phyloP scores from a whole-genome alignment of 208 protist genomes.

The Acanthamoeba lugdunensis region DNA sequence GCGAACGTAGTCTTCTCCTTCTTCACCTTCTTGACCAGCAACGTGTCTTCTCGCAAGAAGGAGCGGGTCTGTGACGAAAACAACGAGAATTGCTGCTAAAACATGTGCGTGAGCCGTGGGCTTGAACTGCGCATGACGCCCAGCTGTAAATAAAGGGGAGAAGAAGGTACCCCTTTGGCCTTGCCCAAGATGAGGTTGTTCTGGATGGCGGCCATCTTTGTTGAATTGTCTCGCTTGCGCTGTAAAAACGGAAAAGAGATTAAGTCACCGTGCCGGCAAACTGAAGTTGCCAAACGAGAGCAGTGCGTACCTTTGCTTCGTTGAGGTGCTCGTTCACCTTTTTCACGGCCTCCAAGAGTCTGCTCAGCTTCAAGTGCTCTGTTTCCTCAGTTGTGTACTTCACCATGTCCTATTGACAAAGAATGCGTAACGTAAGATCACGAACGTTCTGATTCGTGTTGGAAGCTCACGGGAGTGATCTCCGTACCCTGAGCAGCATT shows the following conservation, averaged over 20 bases:
- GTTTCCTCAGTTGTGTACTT: conserved; percentile 56
- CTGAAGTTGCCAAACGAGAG: not conserved
- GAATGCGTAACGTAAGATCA: not conserved
- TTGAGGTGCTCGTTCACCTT: conserved; percentile 64
- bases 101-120: not conserved
- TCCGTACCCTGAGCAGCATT: not conserved
- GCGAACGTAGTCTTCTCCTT: conserved; percentile 56
- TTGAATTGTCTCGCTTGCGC: conserved; percentile 36
- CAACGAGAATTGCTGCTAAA: conserved; percentile 29
- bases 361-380: conserved; percentile 54
- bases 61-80: conserved; percentile 36
- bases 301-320: conserved; percentile 32
- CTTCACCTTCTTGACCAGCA: conserved; percentile 64
- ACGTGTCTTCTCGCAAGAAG: conserved; percentile 27
- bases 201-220: conserved; percentile 46
- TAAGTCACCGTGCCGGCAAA: too few relatives aligned
- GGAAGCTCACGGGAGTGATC: not conserved
- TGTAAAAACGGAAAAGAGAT: too few relatives aligned
- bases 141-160: not conserved
- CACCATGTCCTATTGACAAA: conserved; percentile 20
- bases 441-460: not conserved
- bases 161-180: conserved; percentile 5
- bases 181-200: conserved; percentile 42
- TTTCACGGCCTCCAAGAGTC: conserved; percentile 39
- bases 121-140: too few relatives aligned